Base-by-base conservation (phyloP, 78 protist genomes). In the Dictyostelium capitatum region DNA sequence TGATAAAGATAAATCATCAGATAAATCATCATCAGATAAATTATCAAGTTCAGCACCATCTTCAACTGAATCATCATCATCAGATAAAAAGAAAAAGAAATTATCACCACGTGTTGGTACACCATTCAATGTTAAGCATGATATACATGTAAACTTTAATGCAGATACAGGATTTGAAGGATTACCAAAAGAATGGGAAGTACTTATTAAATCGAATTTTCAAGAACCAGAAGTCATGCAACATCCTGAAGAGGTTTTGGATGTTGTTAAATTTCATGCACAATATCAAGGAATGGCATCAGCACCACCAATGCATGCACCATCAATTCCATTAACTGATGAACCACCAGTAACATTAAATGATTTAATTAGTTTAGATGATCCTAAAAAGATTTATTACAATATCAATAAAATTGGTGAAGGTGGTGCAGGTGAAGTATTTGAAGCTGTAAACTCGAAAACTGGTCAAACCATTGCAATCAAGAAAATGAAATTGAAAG, bases 361-460 rank as follows among this genome's bases (percentile, higher is more conserved):
- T 48, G 97, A 95, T 43, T 17, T 95, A 51, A 79, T 95, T 70
- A 47, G 78, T 50, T 59, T 87, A 12, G 97, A 80, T 11, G 97
- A 95, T 28, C 97, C 97, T 8, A 81, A 70, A 77, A 84, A 95
- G 46, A 81, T 89, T 70, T 95, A 82, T 83, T 62, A 53, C 51
- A 92, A 90, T 70, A 80, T 84, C 72, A 95, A 95, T 70, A 95
- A 95, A 91, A 95, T 95, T 62, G 97, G 97, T 47, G 97, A 95
- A 37, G 97, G 97, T 53, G 97, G 95, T 64, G 97, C 94, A 28
- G 97, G 95, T 64, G 97, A 95, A n/a, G 92, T 95, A 14, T 95
- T 89, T 67, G 89, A 83, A 23, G 95, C 95, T 4, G 65, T 72
- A 1, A 67, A 83, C 92, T 59, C 80, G 1, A 17, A 53, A 19